Conservation (phyloP, 176 grass and related monocot species). For the Melocanna baccifera region DNA sequence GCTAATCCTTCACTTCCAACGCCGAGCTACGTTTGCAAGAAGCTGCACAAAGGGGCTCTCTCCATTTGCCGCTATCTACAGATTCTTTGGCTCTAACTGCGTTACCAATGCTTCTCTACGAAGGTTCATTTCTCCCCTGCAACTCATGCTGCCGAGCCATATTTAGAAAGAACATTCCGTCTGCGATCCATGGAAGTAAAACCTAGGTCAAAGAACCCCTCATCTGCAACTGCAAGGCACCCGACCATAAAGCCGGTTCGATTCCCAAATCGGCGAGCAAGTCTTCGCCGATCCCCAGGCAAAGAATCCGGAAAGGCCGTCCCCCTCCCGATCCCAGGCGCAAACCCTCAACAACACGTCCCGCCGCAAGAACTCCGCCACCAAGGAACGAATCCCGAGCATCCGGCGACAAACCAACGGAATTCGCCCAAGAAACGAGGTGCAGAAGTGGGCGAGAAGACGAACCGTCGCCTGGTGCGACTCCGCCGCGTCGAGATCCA, state of each 20-base stretch:
- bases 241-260: not conserved
- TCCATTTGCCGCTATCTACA: not conserved
- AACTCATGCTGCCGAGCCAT: not conserved
- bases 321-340: not conserved
- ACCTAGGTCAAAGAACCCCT: slow-evolving; percentile 19
- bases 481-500: slow-evolving; percentile 16
- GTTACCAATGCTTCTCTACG: not conserved
- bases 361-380: not conserved
- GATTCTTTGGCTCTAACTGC: not conserved
- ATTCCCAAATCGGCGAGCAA: slow-evolving; percentile 12
- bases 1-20: not conserved
- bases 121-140: not conserved
- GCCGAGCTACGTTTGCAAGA: not conserved
- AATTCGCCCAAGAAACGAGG: not conserved
- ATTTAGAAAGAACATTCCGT: not conserved
- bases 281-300: not conserved
- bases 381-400: not conserved
- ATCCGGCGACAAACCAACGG: not conserved
- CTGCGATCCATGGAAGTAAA: not conserved
- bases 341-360: not conserved
- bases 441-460: not conserved
- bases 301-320: not conserved
- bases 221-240: slow-evolving; percentile 7
- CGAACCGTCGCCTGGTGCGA: not conserved
- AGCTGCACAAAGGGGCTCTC: not conserved